Conservation (phyloP, 2,329 filamentous ascomycete genomes). For the Coniochaeta pulveracea region DNA sequence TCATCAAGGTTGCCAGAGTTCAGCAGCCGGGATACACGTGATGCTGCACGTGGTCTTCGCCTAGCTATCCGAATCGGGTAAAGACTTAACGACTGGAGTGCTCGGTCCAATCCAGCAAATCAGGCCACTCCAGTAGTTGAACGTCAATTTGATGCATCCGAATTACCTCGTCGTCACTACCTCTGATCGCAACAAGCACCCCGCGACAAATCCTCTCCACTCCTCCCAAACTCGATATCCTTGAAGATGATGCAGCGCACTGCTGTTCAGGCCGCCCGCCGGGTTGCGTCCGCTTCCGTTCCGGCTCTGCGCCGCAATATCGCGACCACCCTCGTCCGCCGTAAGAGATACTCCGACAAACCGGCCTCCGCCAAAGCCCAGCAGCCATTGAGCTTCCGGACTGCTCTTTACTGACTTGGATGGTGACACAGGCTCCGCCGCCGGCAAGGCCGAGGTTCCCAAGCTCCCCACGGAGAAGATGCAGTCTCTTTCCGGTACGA, state of each 20-base stretch:
- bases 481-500: conserved; percentile 33
- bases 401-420: conserved; percentile 7
- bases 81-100: conserved; percentile 2
- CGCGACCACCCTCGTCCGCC: conserved; percentile 47
- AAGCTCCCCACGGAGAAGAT: conserved; percentile 19
- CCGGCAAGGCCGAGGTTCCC: conserved; percentile 8
- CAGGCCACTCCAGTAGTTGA: too few species aligned
- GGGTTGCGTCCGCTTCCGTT: conserved; percentile 40
- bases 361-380: not conserved
- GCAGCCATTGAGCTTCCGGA: not conserved
- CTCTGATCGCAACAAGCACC: not conserved
- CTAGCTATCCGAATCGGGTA: conserved; percentile 3
- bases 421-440: conserved; percentile 25
- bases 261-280: conserved; percentile 48
- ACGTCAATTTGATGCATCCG: not conserved
- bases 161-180: conserved; percentile 2
- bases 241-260: conserved; percentile 50
- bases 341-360: too few species aligned
- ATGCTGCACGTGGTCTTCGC: not conserved
- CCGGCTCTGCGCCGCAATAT: conserved; percentile 48
- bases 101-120: conserved; percentile 2
- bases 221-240: not conserved
- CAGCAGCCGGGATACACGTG: not conserved
- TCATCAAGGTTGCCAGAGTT: too few species aligned
- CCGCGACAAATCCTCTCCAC: conserved; percentile 2